Evolutionary conservation across 768 basidiomycete species (phyloP).

Genomic region (Russula foetens): DNA sequence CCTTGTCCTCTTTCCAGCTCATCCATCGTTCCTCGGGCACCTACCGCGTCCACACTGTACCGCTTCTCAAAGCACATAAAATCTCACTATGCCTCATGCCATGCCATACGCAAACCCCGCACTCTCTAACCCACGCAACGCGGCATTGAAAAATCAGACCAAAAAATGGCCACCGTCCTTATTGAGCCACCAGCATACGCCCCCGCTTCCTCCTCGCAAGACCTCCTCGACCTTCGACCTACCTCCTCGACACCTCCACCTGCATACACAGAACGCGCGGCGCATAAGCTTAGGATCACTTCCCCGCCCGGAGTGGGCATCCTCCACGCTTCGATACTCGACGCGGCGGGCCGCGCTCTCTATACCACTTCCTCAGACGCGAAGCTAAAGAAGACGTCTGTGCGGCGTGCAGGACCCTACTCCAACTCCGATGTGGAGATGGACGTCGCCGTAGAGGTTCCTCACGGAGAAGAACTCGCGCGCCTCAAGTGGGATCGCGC

Average conservation of each 20-base stretch:
- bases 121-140: not conserved
- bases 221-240: not conserved
- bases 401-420: not conserved
- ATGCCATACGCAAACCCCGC: not conserved
- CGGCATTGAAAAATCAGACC: not conserved
- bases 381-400: slow-evolving; percentile 13
- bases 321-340: slow-evolving; percentile 10
- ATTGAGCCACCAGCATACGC: slow-evolving; percentile 5
- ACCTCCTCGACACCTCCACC: slow-evolving; percentile 9
- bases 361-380: slow-evolving; percentile 7
- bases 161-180: not conserved
- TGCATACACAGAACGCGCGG: slow-evolving; percentile 3
- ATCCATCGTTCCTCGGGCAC: not conserved
- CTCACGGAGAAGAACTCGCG: not conserved
- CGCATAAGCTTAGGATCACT: slow-evolving; percentile 5
- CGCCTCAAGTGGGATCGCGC: slow-evolving; percentile 13
- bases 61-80: not conserved
- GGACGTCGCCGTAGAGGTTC: not conserved
- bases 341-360: not conserved
- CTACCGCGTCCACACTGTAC: not conserved
- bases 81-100: not conserved
- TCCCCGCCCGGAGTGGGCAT: slow-evolving; percentile 8
- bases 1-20: slow-evolving; percentile 9
- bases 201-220: not conserved
- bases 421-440: not conserved